A percentile compares a stretch with the other conserved stretches of the same genome.
phyloP scores from a whole-genome alignment of 371 early-diverging fungal species.

The Mucor irregularis region DNA sequence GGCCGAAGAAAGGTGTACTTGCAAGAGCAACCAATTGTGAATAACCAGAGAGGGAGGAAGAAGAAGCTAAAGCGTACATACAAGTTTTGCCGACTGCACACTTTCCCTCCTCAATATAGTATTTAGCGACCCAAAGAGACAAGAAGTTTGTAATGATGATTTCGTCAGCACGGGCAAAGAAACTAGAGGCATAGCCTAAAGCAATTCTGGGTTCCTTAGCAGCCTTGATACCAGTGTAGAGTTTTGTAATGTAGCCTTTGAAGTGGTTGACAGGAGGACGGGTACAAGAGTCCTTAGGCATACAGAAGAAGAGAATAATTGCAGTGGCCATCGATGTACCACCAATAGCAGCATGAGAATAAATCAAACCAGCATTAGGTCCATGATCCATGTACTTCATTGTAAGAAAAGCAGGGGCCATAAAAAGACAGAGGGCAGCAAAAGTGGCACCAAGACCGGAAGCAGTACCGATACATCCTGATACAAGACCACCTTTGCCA shows the following conservation, averaged over 20 bases:
- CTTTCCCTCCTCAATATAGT: slow-evolving; percentile 56
- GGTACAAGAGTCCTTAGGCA: slow-evolving; percentile 31
- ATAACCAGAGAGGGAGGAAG: slow-evolving; percentile 67
- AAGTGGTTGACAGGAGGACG: slow-evolving; percentile 13
- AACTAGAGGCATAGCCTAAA: slow-evolving; percentile 60
- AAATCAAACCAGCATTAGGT: slow-evolving; percentile 25
- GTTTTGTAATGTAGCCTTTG: slow-evolving; percentile 1
- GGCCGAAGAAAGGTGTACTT: slow-evolving; percentile 68
- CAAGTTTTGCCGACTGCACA: slow-evolving; percentile 48
- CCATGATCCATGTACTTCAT: slow-evolving; percentile 1
- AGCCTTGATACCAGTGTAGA: slow-evolving; percentile 36
- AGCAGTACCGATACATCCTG: slow-evolving; percentile 54
- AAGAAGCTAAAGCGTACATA: slow-evolving; percentile 43
- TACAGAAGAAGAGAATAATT: slow-evolving; percentile 33
- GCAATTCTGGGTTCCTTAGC: slow-evolving; percentile 61
- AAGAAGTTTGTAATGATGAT: slow-evolving; percentile 73
- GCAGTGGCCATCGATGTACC: slow-evolving; percentile 36
- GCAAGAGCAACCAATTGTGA: slow-evolving; percentile 72
- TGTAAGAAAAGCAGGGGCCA: slow-evolving; percentile 39
- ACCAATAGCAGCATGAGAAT: slow-evolving; percentile 42
- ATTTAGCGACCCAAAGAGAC: slow-evolving; percentile 72
- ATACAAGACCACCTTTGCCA: slow-evolving; percentile 49
- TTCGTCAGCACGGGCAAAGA: slow-evolving; percentile 77
- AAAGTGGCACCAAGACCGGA: slow-evolving; percentile 56
- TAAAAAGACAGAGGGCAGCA: slow-evolving; percentile 48